A percentile compares a stretch with the other conserved stretches of the same genome.
phyloP scores from a whole-genome alignment of 1,139 yeast species.

The Blastobotrys illinoisensis region DNA sequence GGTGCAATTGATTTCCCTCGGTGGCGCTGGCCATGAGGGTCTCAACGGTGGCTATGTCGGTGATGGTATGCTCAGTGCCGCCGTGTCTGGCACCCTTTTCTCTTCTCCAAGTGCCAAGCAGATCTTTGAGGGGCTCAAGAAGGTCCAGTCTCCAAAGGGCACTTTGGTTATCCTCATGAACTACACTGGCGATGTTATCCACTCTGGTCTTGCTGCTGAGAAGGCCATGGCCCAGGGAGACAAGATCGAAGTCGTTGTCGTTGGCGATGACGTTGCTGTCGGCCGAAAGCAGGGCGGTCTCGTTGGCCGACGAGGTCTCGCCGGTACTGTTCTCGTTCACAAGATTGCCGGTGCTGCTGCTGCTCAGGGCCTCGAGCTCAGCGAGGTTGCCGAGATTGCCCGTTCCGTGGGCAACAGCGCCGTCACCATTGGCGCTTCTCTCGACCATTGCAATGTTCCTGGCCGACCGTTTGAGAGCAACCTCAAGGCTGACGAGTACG shows the following conservation, averaged over 20 bases:
- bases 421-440: conserved; percentile 85
- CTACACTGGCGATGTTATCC: conserved; percentile 90
- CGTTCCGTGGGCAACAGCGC: conserved; percentile 53
- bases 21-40: conserved; percentile 96
- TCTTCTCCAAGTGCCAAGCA: conserved; percentile 92
- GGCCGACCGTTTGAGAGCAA: conserved; percentile 58
- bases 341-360: conserved; percentile 78
- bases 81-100: conserved; percentile 82
- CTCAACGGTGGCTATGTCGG: conserved; percentile 91
- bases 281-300: conserved; percentile 80
- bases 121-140: conserved; percentile 64
- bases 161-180: conserved; percentile 76
- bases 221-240: conserved; percentile 74
- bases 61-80: conserved; percentile 72
- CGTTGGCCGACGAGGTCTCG: conserved; percentile 91
- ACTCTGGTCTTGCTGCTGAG: conserved; percentile 88
- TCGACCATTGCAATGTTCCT: conserved; percentile 87
- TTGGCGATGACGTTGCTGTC: conserved; percentile 90
- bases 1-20: conserved; percentile 74
- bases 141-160: conserved; percentile 54
- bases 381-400: conserved; percentile 54
- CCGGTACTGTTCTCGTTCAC: conserved; percentile 85
- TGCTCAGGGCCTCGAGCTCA: conserved; percentile 42
- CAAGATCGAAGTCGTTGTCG: conserved; percentile 64
- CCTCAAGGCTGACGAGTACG: conserved; percentile 58